Percentiles rank a stretch among this genome's conserved stretches.
Conservation (phyloP, 768 basidiomycete species). For the Suillus placidus region DNA sequence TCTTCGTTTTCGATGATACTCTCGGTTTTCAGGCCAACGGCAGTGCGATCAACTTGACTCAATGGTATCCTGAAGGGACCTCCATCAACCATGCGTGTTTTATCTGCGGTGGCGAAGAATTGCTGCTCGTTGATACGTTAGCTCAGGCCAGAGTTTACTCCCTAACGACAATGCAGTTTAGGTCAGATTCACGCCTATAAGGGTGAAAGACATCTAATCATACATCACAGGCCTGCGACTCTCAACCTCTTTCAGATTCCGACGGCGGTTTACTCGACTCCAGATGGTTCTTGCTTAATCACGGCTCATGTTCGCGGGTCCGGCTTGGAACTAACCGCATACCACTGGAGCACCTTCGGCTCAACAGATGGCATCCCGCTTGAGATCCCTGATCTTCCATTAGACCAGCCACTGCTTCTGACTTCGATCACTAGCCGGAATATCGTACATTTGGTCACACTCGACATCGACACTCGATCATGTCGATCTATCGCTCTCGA, state of each 20-base stretch:
- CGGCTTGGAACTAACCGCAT: constrained; percentile 36
- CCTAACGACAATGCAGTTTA: constrained; percentile 52
- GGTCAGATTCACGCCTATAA: constrained; percentile 37
- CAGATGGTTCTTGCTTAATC: constrained; percentile 58
- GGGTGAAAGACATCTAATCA: background rate
- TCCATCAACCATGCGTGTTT: constrained; percentile 44
- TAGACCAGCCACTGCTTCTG: constrained; percentile 28
- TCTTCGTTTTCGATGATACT: constrained; percentile 50
- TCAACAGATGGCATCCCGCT: constrained; percentile 47
- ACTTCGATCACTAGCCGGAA: constrained; percentile 50
- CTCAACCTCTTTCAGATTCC: constrained; percentile 42
- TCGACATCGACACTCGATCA: constrained; percentile 36
- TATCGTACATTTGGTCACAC: constrained; percentile 44
- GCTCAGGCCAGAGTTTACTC: constrained; percentile 53
- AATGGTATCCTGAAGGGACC: constrained; percentile 42
- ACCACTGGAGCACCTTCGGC: constrained; percentile 63
- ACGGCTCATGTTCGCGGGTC: constrained; percentile 30
- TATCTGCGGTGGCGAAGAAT: constrained; percentile 52
- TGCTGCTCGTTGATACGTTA: constrained; percentile 50
- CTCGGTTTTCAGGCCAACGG: constrained; percentile 48
- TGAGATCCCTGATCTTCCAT: constrained; percentile 29
- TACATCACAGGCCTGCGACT: constrained; percentile 43
- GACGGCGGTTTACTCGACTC: constrained; percentile 43
- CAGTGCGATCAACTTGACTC: constrained; percentile 39
- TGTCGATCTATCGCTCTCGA: constrained; percentile 49